Conservation (phyloP, 441 rosid genomes). For the Eruca vesicaria region DNA sequence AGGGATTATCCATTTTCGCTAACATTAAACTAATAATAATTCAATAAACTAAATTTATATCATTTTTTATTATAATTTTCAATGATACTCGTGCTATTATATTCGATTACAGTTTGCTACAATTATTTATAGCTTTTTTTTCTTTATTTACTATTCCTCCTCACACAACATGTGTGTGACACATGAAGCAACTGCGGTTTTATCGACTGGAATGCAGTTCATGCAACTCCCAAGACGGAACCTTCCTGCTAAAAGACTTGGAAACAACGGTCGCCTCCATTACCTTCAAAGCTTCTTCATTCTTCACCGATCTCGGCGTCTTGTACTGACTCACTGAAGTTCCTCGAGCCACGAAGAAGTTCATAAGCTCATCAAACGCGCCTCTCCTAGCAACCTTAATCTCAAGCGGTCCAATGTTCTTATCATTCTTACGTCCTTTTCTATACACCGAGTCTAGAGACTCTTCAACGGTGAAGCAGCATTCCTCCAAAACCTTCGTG, state of each 20-base stretch:
- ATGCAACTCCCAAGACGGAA: neutral
- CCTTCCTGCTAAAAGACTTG: neutral
- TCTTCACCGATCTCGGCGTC: neutral
- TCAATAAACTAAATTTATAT: neutral
- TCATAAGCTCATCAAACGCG: neutral
- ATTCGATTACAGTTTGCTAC: too few relatives aligned
- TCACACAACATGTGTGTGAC: too few relatives aligned
- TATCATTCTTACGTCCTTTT: neutral
- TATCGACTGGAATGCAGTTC: neutral
- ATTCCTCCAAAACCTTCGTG: neutral
- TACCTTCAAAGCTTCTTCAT: neutral
- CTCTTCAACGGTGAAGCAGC: neutral
- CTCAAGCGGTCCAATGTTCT: neutral
- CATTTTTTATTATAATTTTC: neutral
- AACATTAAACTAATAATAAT: too few relatives aligned
- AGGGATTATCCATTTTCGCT: too few relatives aligned
- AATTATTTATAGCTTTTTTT: too few relatives aligned
- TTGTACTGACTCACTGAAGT: neutral
- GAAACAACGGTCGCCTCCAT: neutral
- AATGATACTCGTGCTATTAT: too few relatives aligned
- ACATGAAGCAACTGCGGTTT: neutral
- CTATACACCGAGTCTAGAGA: neutral
- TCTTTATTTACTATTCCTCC: neutral
- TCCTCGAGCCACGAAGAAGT: neutral
- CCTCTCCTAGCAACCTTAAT: neutral